Percentiles rank a stretch among this genome's conserved stretches.
phyloP scores from a whole-genome alignment of 306 rosid species.

The Hylodesmum podocarpum region DNA sequence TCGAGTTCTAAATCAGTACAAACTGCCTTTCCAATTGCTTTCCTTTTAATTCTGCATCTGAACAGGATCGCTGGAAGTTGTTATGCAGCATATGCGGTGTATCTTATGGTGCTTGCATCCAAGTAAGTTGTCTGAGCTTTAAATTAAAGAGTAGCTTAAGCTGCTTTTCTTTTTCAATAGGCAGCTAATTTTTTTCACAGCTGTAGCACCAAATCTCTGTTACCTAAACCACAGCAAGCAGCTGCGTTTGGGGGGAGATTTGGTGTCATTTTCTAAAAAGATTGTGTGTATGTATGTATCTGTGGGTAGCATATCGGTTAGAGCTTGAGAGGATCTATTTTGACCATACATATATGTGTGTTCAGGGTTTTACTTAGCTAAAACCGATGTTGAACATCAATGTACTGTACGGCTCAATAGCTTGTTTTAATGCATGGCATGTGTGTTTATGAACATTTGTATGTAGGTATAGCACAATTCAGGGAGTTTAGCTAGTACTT shows the following conservation, averaged over 20 bases:
- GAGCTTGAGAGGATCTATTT: neutral
- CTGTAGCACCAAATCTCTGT: neutral
- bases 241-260: no score
- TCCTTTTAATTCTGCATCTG: constrained; percentile 26
- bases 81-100: constrained; percentile 94
- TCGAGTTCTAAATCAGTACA: neutral
- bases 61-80: constrained; percentile 99
- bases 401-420: neutral
- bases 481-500: constrained; percentile 10
- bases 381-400: neutral
- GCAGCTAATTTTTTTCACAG: neutral
- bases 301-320: neutral
- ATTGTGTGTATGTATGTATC: neutral
- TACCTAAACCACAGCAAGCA: neutral
- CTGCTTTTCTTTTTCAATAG: neutral
- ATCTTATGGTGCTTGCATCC: constrained; percentile 98
- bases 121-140: constrained; percentile 58
- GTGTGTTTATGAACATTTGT: neutral
- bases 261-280: neutral
- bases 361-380: neutral
- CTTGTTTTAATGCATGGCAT: neutral
- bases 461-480: neutral
- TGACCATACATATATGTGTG: neutral
- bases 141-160: constrained; percentile 21
- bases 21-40: neutral